Evolutionary conservation across 441 rosid genomes (phyloP), one percentile per base, ranked within the genome.

Genomic region (Mallotus repandus): DNA sequence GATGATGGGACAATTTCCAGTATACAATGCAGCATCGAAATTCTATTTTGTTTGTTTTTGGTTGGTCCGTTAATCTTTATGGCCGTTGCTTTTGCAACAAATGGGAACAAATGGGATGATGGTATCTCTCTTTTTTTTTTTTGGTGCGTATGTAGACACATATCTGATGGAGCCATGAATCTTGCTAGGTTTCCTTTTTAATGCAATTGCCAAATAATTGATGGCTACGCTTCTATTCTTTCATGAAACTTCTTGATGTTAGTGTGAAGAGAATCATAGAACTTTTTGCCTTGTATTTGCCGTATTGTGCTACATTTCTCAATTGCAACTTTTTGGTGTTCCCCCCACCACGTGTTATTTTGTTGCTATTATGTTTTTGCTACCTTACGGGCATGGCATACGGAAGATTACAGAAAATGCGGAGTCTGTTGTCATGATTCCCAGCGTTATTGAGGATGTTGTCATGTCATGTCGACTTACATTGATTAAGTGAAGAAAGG

Each of bases 191-290:
- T 80, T 55, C 48, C 74, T 16, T 53, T 63, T 65, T 22, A 76
- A 81, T 75, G 81, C 78, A 66, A 54, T 73, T 68, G 78, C 81
- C 86, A 80, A 89, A 89, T 87, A 84, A 89, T 71, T 21, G 32
- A 79, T 74, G 82, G 81, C 83, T 75, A 19, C 76, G 52, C 69
- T 53, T 72, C 4, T 41, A 82, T 83, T 85, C 82, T 86, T 83
- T 85, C 63, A 55, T 46, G 74, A 68, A 83, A 70, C 81, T 71
- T 78, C 60, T 56, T 72, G 57, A 4, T 48, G 68, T 71, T 38
- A 68, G 68, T 67, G 73, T 68, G 53, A 76, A 48, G 69, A 54
- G 81, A 75, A 70, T 75, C 41, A 5, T 43, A 7, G 66, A 66
- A 76, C 62, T 48, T 60, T 14, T 63, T 29, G 1, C 29, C 49